Evolutionary conservation across 2,329 filamentous ascomycete species (phyloP).

Genomic region (Talaromyces sp.): DNA sequence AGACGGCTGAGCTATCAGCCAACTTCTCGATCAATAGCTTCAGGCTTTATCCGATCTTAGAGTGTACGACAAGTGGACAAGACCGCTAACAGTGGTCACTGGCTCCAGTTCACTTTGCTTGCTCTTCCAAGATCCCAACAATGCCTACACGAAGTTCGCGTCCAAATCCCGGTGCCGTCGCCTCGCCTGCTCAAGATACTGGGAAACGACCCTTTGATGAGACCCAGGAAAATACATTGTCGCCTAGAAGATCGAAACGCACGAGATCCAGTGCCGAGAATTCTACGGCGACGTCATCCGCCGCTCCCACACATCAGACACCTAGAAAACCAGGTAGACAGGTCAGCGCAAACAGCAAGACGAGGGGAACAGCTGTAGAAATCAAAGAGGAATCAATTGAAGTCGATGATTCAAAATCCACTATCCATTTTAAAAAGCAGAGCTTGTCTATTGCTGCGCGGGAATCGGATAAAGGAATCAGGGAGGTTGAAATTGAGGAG

Average conservation of each 20-base stretch:
- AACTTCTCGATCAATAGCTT: not conserved
- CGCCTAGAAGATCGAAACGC: conserved; percentile 15
- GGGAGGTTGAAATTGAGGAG: conserved; percentile 18
- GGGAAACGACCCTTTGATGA: conserved; percentile 13
- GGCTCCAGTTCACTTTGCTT: not conserved
- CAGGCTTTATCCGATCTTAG: not conserved
- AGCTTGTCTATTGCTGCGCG: not conserved
- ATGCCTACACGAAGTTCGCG: conserved; percentile 11
- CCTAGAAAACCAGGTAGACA: not conserved
- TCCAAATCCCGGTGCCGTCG: not conserved
- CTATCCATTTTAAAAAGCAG: not conserved
- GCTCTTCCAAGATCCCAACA: not conserved
- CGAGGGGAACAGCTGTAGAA: not conserved
- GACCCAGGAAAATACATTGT: not conserved
- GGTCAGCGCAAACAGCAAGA: conserved; percentile 1
- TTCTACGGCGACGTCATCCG: not conserved
- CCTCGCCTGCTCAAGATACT: not conserved
- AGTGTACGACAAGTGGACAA: not conserved
- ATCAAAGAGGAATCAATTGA: not conserved
- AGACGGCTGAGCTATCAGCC: not conserved
- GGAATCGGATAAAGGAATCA: conserved; percentile 8
- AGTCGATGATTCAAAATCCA: not conserved
- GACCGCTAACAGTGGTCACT: not conserved
- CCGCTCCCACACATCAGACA: not conserved
- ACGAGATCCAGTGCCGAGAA: not conserved